Evolutionary conservation across 257 asterid genomes (phyloP).

Genomic region (Phtheirospermum japonicum): DNA sequence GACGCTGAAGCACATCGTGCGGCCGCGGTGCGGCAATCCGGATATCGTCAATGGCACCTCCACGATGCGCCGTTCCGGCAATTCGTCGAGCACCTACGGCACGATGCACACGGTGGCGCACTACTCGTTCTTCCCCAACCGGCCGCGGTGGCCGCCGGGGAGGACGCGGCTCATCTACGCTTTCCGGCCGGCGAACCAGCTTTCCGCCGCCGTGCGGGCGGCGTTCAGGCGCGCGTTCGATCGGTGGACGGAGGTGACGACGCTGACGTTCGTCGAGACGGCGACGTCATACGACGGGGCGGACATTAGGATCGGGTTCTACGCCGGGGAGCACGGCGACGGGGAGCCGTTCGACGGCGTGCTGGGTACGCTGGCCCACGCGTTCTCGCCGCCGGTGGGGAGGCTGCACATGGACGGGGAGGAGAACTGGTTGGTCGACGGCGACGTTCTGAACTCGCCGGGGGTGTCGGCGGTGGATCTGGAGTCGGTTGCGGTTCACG

Average conservation of each 20-base stretch:
- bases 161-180: conserved; percentile 57
- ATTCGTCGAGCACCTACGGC: background rate
- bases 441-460: conserved; percentile 37
- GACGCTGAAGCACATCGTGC: conserved; percentile 45
- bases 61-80: conserved; percentile 40
- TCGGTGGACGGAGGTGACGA: conserved; percentile 81
- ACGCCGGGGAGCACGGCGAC: conserved; percentile 71
- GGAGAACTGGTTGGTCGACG: conserved; percentile 81
- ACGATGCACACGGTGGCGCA: conserved; percentile 56
- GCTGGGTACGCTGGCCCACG: conserved; percentile 83
- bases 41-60: conserved; percentile 60
- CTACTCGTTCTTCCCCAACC: conserved; percentile 69
- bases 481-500: conserved; percentile 93
- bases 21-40: conserved; percentile 76
- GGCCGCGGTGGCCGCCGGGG: conserved; percentile 74
- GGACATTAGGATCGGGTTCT: conserved; percentile 68
- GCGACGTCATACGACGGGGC: conserved; percentile 36
- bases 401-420: conserved; percentile 69
- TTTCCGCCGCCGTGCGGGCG: conserved; percentile 30
- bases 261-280: conserved; percentile 53
- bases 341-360: conserved; percentile 92
- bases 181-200: conserved; percentile 45
- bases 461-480: conserved; percentile 62
- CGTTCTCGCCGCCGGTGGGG: conserved; percentile 85
- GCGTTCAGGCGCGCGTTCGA: conserved; percentile 66